phyloP scores from a whole-genome alignment of 2,329 filamentous ascomycete species.

The Lomentospora prolificans region DNA sequence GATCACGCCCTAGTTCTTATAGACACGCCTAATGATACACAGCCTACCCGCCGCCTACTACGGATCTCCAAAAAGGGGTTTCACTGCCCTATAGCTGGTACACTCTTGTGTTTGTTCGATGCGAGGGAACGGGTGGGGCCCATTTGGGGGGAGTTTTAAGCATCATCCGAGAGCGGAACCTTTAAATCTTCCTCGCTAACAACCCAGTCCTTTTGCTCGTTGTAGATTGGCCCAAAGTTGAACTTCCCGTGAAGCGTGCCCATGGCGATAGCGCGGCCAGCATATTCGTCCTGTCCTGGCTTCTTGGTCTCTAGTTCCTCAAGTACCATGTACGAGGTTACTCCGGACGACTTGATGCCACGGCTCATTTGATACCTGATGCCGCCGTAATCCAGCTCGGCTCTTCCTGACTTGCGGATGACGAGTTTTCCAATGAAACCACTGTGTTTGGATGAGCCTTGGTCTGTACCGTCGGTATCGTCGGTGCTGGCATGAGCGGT shows the following conservation, averaged over 20 bases:
- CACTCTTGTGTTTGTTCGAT: too few relatives aligned
- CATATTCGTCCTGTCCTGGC: slow-evolving; percentile 30
- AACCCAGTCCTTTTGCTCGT: slow-evolving; percentile 47
- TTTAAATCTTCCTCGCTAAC: slow-evolving; percentile 25
- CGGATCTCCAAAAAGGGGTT: too few relatives aligned
- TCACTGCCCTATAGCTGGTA: too few relatives aligned
- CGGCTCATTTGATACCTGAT: slow-evolving; percentile 40
- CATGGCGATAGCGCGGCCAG: slow-evolving; percentile 36
- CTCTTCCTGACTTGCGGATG: slow-evolving; percentile 51
- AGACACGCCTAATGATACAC: too few relatives aligned
- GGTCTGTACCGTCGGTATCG: slow-evolving; percentile 19
- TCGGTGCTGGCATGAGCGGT: slow-evolving; percentile 16
- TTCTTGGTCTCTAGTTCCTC: slow-evolving; percentile 49
- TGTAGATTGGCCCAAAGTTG: slow-evolving; percentile 47
- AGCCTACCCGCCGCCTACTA: too few relatives aligned
- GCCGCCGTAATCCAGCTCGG: slow-evolving; percentile 55
- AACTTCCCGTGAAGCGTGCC: slow-evolving; percentile 55
- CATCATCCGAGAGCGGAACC: slow-evolving; percentile 4
- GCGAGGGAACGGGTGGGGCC: too few relatives aligned
- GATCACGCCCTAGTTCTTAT: too few relatives aligned
- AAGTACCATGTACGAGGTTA: slow-evolving; percentile 28
- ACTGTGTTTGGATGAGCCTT: slow-evolving; percentile 34
- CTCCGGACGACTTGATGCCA: slow-evolving; percentile 40
- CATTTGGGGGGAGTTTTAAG: neutral
- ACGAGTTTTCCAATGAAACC: slow-evolving; percentile 52